phyloP scores from a whole-genome alignment of 306 rosid species.

The Glycine latifolia region DNA sequence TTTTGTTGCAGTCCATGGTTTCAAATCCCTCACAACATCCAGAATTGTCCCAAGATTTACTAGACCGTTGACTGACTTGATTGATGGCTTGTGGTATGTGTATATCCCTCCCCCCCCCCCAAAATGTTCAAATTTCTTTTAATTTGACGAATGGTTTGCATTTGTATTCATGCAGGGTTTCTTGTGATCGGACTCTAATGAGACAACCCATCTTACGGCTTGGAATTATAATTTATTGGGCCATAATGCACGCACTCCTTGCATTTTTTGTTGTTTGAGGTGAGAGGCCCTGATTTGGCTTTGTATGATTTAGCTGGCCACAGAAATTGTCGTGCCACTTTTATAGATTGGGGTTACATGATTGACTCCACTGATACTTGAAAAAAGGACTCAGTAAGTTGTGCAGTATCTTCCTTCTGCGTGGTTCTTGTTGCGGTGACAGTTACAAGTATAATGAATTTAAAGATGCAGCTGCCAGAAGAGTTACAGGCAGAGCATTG shows the following conservation, averaged over 20 bases:
- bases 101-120: background rate
- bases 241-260: slow-evolving; percentile 82
- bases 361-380: slow-evolving; percentile 26
- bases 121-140: background rate
- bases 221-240: slow-evolving; percentile 90
- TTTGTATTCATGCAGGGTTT: slow-evolving; percentile 71
- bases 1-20: slow-evolving; percentile 79
- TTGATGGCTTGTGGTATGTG: slow-evolving; percentile 94
- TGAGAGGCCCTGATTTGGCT: slow-evolving; percentile 50
- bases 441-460: slow-evolving; percentile 32
- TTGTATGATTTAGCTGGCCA: slow-evolving; percentile 21
- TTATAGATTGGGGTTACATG: slow-evolving; percentile 35
- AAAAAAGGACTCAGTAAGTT: slow-evolving; percentile 37
- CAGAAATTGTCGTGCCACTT: slow-evolving; percentile 9
- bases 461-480: slow-evolving; percentile 38
- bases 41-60: slow-evolving; percentile 90
- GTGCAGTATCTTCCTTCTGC: slow-evolving; percentile 45
- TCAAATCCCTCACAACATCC: slow-evolving; percentile 89
- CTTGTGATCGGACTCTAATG: slow-evolving; percentile 96
- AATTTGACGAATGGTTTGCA: slow-evolving; percentile 31
- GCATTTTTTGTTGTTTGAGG: slow-evolving; percentile 79
- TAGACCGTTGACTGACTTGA: slow-evolving; percentile 84
- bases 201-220: slow-evolving; percentile 86
- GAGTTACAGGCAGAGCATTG: slow-evolving; percentile 33
- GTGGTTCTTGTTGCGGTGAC: slow-evolving; percentile 32